These are phyloP conservation scores for Xanthoparmelia taractica DNA, from an alignment of 495 filamentous ascomycete genomes.

Conservation along the genomic window DNA sequence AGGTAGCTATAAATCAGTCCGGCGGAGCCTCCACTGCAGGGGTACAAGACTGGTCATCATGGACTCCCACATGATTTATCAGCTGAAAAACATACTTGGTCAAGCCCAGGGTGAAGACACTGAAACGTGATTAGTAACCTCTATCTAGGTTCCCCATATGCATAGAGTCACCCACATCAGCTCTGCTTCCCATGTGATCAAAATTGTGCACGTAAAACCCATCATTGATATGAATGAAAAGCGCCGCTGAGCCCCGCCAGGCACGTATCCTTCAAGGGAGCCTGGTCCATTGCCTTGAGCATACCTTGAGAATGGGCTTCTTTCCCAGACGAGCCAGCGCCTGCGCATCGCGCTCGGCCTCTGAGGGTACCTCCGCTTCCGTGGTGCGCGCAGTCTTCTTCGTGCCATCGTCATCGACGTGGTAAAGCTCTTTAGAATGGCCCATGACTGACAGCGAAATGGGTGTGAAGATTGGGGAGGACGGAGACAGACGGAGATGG, in stretches of 20 bases:
- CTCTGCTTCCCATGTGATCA: conserved; percentile 42
- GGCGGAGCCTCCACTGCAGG: conserved; percentile 31
- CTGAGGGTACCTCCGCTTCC: conserved; percentile 11
- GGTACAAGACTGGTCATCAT: conserved; percentile 7
- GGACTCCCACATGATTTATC: background rate
- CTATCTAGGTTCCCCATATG: background rate
- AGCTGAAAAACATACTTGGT: background rate
- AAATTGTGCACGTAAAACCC: conserved; percentile 44
- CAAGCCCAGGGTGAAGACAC: background rate
- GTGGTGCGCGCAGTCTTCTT: background rate
- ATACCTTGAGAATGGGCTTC: conserved; percentile 41
- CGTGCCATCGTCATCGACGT: background rate
- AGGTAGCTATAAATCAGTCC: conserved; percentile 37
- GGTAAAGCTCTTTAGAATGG: background rate
- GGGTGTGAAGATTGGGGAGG: too few species aligned
- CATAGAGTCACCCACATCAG: conserved; percentile 9
- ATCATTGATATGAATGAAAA: conserved; percentile 44
- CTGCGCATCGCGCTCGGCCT: conserved; percentile 31
- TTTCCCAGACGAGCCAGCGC: conserved; percentile 43
- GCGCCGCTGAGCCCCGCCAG: conserved; percentile 33
- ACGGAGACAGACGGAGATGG: too few species aligned
- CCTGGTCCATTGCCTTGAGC: background rate
- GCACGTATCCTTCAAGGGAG: background rate
- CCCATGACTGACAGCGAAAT: background rate
- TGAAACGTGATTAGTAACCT: background rate